Evolutionary conservation across 2,329 filamentous ascomycete species (phyloP).

Genomic region (Emergomyces orientalis): DNA sequence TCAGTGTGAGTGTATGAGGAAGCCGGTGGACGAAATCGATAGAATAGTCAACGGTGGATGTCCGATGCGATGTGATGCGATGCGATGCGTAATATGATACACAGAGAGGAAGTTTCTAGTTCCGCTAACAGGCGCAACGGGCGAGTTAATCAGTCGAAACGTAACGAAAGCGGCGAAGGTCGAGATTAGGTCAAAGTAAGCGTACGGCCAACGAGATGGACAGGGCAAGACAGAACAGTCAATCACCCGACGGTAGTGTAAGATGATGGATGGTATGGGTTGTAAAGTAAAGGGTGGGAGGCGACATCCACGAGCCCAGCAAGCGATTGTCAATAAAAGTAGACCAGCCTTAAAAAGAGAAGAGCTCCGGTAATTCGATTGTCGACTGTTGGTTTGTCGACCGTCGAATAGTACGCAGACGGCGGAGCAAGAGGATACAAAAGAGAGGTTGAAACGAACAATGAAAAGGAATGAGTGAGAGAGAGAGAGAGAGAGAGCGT

Average conservation of each 20-base stretch:
- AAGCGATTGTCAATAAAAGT: conserved; percentile 17
- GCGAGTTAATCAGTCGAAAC: too few species aligned
- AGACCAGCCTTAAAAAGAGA: conserved; percentile 9
- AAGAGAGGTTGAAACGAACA: background rate
- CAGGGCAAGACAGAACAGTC: background rate
- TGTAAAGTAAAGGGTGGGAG: conserved; percentile 5
- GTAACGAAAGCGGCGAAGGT: too few species aligned
- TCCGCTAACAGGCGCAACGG: background rate
- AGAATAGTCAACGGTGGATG: background rate
- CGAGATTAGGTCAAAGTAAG: background rate
- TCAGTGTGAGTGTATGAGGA: background rate
- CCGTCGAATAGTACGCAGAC: background rate
- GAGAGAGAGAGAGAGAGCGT: background rate
- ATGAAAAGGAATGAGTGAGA: background rate
- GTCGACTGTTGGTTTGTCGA: background rate
- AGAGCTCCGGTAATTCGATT: conserved; percentile 3
- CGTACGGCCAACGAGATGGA: background rate
- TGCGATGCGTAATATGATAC: background rate
- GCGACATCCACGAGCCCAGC: conserved; percentile 21
- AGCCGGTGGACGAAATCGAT: background rate
- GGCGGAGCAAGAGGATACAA: background rate
- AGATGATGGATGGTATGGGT: background rate
- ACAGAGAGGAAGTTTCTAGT: background rate
- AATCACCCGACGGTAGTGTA: background rate
- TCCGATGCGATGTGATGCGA: background rate